These are phyloP conservation scores for Asterophora lycoperdoides DNA, from an alignment of 768 basidiomycete genomes.

Conservation along the genomic window DNA sequence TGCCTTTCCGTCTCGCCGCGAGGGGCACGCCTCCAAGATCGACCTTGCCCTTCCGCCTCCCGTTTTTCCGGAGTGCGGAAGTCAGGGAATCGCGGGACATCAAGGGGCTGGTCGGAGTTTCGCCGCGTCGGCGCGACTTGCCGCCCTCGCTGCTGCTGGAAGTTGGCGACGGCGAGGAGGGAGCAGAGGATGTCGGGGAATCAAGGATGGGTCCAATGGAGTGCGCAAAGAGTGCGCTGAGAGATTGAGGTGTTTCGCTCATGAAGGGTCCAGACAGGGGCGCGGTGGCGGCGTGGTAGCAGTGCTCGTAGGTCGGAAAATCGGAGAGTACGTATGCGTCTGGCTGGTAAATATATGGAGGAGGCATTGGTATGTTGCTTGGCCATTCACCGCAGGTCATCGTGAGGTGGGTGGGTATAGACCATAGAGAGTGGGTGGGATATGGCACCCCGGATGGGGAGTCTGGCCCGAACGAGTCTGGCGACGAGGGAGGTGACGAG, in stretches of 20 bases:
- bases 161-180: background rate
- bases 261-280: background rate
- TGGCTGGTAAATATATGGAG: constrained; percentile 6
- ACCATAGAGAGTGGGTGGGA: background rate
- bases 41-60: constrained; percentile 3
- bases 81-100: too few species aligned
- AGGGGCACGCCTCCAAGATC: background rate
- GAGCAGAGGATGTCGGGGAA: background rate
- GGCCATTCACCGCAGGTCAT: too few species aligned
- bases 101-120: too few species aligned
- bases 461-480: background rate
- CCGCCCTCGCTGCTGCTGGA: background rate
- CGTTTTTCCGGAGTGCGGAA: background rate
- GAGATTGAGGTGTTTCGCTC: background rate
- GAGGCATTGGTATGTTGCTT: background rate
- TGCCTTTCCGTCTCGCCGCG: constrained; percentile 23
- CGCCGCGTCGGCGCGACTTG: too few species aligned
- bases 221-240: background rate
- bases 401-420: background rate
- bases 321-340: constrained; percentile 12
- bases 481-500: constrained; percentile 6
- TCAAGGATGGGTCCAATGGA: background rate
- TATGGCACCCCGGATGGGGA: background rate
- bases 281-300: constrained; percentile 15
- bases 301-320: constrained; percentile 21